Conservation (phyloP, 2,329 filamentous ascomycete genomes). For the Westerdykella ornata region DNA sequence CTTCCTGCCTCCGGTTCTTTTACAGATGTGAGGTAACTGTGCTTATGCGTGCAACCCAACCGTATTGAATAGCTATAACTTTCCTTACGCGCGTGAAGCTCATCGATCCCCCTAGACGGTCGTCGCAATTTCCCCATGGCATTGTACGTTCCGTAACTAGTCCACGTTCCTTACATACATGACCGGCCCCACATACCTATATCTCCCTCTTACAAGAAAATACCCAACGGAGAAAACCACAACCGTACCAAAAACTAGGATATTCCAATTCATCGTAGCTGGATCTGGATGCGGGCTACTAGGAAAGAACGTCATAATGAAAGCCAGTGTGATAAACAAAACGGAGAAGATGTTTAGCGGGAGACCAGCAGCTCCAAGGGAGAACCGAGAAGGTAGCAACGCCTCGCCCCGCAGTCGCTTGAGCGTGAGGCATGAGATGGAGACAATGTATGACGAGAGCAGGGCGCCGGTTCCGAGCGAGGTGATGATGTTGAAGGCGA, state of each 20-base stretch:
- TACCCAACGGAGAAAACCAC: conserved; percentile 36
- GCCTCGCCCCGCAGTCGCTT: conserved; percentile 19
- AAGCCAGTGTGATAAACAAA: conserved; percentile 29
- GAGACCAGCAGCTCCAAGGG: conserved; percentile 34
- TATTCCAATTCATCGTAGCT: conserved; percentile 15
- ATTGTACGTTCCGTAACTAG: too few relatives aligned
- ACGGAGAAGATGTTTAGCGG: conserved; percentile 34
- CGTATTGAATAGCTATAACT: too few relatives aligned
- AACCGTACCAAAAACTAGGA: conserved; percentile 37
- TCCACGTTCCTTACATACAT: conserved; percentile 1
- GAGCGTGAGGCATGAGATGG: conserved; percentile 26
- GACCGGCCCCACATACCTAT: conserved; percentile 26
- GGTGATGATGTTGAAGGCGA: conserved; percentile 38
- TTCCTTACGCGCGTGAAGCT: too few relatives aligned
- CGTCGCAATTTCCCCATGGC: too few relatives aligned
- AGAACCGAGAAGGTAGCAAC: conserved; percentile 29
- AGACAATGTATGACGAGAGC: conserved; percentile 29
- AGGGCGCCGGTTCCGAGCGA: conserved; percentile 28
- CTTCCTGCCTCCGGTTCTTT: too few relatives aligned
- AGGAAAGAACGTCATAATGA: conserved; percentile 25
- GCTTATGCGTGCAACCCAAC: too few relatives aligned
- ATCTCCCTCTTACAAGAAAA: conserved; percentile 33
- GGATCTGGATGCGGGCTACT: not conserved
- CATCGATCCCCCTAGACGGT: too few relatives aligned
- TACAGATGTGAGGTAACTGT: too few relatives aligned